Conservation (phyloP, 805 yeast genomes). For the Cyberlindnera euphorbiae region DNA sequence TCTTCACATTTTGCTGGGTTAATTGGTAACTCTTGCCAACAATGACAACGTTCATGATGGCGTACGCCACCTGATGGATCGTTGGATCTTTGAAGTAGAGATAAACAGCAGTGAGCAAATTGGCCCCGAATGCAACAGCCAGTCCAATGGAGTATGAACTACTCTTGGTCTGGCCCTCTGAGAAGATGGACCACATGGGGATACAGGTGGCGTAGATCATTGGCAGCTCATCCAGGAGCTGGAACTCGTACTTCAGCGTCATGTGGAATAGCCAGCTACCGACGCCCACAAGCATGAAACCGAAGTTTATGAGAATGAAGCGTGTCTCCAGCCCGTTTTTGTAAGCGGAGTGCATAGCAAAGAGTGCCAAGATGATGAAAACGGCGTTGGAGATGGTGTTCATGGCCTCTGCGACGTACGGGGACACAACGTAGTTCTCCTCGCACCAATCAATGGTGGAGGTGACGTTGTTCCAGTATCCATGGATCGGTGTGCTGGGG, state of each 20-base stretch:
- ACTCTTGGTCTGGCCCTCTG: conserved; percentile 43
- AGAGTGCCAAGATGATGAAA: conserved; percentile 53
- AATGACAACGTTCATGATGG: conserved; percentile 66
- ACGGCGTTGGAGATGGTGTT: conserved; percentile 76
- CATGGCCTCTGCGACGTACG: conserved; percentile 84
- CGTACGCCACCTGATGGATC: conserved; percentile 85
- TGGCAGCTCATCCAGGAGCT: conserved; percentile 90
- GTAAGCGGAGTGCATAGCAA: conserved; percentile 56
- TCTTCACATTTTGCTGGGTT: conserved; percentile 48
- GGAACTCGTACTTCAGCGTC: conserved; percentile 88
- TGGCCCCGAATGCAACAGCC: conserved; percentile 49
- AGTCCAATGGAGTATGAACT: conserved; percentile 42
- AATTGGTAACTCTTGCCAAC: conserved; percentile 55
- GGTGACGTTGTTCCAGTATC: conserved; percentile 81
- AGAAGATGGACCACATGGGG: conserved; percentile 81
- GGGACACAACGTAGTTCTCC: conserved; percentile 86
- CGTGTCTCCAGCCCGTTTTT: conserved; percentile 62
- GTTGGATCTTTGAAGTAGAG: conserved; percentile 75
- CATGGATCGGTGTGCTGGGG: conserved; percentile 49
- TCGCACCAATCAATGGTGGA: conserved; percentile 99
- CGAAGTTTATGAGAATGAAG: conserved; percentile 66
- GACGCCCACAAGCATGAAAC: conserved; percentile 84
- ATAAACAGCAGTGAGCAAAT: conserved; percentile 64
- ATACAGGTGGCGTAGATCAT: conserved; percentile 98
- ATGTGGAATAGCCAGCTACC: conserved; percentile 96